A percentile compares a stretch with the other conserved stretches of the same genome.
Evolutionary conservation across 1,139 yeast genomes (phyloP).

Genomic region (Ogataea hybrid): DNA sequence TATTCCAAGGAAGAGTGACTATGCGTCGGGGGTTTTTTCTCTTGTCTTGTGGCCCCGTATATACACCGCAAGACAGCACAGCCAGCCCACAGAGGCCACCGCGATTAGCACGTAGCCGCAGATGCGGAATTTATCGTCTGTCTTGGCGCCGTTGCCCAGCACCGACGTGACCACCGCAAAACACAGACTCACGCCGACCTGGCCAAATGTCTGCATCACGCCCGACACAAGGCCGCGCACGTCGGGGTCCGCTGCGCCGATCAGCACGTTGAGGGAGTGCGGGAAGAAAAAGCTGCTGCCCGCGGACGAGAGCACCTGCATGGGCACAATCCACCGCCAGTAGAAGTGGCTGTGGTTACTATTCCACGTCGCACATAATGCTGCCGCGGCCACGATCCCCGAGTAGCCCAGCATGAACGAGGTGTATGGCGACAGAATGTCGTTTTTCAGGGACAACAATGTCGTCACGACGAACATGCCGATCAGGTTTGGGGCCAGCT

Average conservation of each 20-base stretch:
- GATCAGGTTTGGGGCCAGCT: slow-evolving; percentile 23
- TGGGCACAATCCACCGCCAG: slow-evolving; percentile 5
- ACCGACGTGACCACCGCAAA: slow-evolving; percentile 8
- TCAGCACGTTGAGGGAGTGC: slow-evolving; percentile 3
- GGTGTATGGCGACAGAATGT: background rate
- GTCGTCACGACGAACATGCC: slow-evolving; percentile 4
- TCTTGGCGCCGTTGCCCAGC: slow-evolving; percentile 5
- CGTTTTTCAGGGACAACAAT: slow-evolving; percentile 1
- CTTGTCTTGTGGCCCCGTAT: background rate
- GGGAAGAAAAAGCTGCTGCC: slow-evolving; percentile 10
- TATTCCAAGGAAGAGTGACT: background rate
- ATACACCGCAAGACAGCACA: background rate
- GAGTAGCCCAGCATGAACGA: slow-evolving; percentile 4
- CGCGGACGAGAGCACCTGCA: slow-evolving; percentile 1
- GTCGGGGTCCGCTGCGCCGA: slow-evolving; percentile 6
- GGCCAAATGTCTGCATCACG: slow-evolving; percentile 8
- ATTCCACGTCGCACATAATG: background rate
- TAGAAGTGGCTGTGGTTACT: background rate
- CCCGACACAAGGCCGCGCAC: slow-evolving; percentile 10
- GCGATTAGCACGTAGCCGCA: slow-evolving; percentile 2
- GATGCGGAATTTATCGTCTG: slow-evolving; percentile 3
- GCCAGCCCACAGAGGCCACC: background rate
- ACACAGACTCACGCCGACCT: slow-evolving; percentile 6
- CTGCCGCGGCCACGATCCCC: background rate
- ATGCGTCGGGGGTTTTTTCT: background rate